phyloP scores from a whole-genome alignment of 139 green algal genomes.

The Parachlorella kessleri region DNA sequence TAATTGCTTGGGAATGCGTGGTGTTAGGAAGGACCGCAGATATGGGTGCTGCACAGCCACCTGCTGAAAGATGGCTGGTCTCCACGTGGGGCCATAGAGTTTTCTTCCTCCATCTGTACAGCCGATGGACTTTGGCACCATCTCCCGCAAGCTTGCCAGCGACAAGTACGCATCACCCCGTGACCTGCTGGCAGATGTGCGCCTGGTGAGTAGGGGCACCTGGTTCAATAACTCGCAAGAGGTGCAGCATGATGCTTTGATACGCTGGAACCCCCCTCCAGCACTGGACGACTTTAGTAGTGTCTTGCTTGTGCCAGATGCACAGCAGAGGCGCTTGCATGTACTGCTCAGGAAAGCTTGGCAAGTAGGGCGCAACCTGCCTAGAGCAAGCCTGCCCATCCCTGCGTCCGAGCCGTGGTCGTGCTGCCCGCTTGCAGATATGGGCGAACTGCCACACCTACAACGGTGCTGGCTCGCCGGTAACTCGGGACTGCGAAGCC shows the following conservation, averaged over 20 bases:
- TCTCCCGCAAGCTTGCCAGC: slow-evolving; percentile 1
- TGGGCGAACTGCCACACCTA: slow-evolving; percentile 50
- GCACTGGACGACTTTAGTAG: background rate
- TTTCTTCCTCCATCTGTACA: background rate
- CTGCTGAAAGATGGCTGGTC: too few relatives aligned
- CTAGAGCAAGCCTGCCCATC: background rate
- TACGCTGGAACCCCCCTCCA: background rate
- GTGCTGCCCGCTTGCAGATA: slow-evolving; percentile 1
- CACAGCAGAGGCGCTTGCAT: background rate
- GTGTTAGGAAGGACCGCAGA: too few relatives aligned
- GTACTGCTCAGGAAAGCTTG: background rate
- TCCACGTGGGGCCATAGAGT: background rate
- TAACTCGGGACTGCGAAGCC: slow-evolving; percentile 5
- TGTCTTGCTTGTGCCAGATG: background rate
- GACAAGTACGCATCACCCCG: background rate
- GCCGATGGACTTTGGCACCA: background rate
- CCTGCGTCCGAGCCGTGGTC: background rate
- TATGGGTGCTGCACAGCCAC: too few relatives aligned
- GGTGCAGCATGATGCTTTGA: background rate
- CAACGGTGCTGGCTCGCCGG: slow-evolving; percentile 20
- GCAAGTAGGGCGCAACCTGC: too few relatives aligned
- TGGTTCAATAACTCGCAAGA: too few relatives aligned
- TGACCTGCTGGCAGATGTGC: slow-evolving; percentile 4
- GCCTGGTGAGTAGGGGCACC: background rate
- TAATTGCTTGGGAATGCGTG: too few relatives aligned